Conservation (phyloP, 768 basidiomycete species). For the Termitomyces sp. region DNA sequence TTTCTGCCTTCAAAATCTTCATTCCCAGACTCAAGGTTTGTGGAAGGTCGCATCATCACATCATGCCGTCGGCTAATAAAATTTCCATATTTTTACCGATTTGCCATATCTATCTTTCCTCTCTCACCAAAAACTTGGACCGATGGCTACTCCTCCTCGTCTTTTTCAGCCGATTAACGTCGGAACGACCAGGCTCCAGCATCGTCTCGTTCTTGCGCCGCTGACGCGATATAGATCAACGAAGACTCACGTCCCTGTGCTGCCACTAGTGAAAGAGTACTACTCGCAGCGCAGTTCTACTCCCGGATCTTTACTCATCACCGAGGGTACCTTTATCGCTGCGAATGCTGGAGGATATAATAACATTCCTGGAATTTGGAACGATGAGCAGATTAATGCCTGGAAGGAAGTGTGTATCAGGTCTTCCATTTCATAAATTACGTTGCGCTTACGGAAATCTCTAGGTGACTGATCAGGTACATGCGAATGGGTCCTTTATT, state of each 20-base stretch:
- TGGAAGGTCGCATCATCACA: background rate
- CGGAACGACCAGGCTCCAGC: conserved; percentile 34
- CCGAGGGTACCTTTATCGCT: conserved; percentile 49
- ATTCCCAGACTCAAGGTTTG: background rate
- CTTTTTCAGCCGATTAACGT: conserved; percentile 43
- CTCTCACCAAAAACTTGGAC: background rate
- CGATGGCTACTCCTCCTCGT: conserved; percentile 7
- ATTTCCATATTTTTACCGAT: background rate
- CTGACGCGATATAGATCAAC: conserved; percentile 19
- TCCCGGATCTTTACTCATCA: conserved; percentile 42
- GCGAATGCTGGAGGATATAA: conserved; percentile 45
- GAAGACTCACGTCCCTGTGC: conserved; percentile 25
- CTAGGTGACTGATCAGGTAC: conserved; percentile 57
- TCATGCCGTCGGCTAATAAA: background rate
- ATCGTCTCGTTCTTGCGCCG: conserved; percentile 46
- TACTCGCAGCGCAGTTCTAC: conserved; percentile 35
- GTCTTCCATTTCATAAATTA: too few species aligned
- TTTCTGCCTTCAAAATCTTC: background rate
- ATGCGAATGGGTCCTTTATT: conserved; percentile 44
- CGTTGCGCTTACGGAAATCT: background rate
- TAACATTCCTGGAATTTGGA: conserved; percentile 65
- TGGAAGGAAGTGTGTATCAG: conserved; percentile 50
- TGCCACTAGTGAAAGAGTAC: conserved; percentile 31
- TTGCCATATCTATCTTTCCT: background rate
- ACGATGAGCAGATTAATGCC: conserved; percentile 51